Conservation (phyloP, 2,329 filamentous ascomycete genomes). For the Pyrenochaeta sp. region DNA sequence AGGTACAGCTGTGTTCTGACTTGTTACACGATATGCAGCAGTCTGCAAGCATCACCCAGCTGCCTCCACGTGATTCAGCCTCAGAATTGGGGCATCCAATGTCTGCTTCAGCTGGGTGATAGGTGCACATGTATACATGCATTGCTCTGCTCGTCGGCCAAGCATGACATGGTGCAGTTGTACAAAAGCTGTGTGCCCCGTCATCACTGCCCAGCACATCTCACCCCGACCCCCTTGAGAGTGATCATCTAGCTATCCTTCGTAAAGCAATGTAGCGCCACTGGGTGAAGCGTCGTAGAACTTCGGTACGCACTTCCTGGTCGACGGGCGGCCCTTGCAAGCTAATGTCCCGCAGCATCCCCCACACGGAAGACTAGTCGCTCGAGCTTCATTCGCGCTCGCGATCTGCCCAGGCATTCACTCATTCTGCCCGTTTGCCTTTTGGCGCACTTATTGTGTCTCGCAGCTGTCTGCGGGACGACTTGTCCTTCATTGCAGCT, state of each 20-base stretch:
- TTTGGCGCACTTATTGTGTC: slow-evolving; percentile 20
- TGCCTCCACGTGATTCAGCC: slow-evolving; percentile 15
- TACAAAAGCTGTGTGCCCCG: slow-evolving; percentile 1
- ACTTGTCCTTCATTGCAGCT: slow-evolving; percentile 27
- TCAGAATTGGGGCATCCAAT: slow-evolving; percentile 9
- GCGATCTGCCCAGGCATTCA: slow-evolving; percentile 25
- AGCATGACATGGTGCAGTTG: neutral
- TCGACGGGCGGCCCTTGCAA: slow-evolving; percentile 6
- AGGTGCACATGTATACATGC: slow-evolving; percentile 2
- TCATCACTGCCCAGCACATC: slow-evolving; percentile 6
- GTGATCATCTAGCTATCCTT: neutral
- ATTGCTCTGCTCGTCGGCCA: neutral
- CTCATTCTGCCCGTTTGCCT: slow-evolving; percentile 22
- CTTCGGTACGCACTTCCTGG: slow-evolving; percentile 12
- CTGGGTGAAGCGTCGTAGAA: slow-evolving; percentile 10
- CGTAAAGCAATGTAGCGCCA: slow-evolving; percentile 12
- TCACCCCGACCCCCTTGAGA: neutral
- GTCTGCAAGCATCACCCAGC: slow-evolving; percentile 1
- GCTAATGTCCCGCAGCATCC: slow-evolving; percentile 20
- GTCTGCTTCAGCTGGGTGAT: neutral
- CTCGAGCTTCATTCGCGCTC: slow-evolving; percentile 32
- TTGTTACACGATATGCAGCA: neutral
- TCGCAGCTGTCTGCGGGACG: slow-evolving; percentile 31
- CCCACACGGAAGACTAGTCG: slow-evolving; percentile 26
- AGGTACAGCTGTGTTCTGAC: neutral